Conservation (phyloP, 495 filamentous ascomycete species). For the Tetracladium setigerum region DNA sequence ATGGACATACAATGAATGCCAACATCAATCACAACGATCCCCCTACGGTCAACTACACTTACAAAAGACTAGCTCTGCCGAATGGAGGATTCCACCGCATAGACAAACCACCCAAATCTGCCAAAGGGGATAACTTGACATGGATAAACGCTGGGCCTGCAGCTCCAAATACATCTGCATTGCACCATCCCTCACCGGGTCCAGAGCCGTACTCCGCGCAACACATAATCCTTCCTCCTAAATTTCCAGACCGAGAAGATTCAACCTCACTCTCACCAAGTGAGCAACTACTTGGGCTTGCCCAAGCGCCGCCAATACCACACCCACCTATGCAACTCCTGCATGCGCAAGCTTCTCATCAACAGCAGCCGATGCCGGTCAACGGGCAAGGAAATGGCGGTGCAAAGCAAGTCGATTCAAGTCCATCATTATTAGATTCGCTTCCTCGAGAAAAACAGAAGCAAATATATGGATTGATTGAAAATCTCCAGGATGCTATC, state of each 20-base stretch:
- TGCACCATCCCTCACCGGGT: no score
- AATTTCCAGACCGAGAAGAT: neutral
- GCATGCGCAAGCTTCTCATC: no score
- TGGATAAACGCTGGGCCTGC: neutral
- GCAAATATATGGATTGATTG: slow-evolving; percentile 15
- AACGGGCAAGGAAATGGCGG: no score
- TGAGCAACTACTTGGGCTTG: slow-evolving; percentile 2
- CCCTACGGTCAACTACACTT: slow-evolving; percentile 1
- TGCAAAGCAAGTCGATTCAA: no score
- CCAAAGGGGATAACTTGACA: neutral
- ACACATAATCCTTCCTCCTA: no score
- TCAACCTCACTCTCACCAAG: slow-evolving; percentile 5
- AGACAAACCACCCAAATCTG: neutral
- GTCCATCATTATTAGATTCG: slow-evolving; percentile 8
- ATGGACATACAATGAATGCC: no score
- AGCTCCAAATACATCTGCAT: no score
- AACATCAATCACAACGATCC: no score
- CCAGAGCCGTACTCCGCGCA: no score
- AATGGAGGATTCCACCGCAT: neutral
- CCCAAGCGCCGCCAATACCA: neutral
- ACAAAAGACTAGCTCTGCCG: slow-evolving; percentile 1
- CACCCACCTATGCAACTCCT: neutral
- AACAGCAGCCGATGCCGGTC: no score
- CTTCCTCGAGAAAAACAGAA: slow-evolving; percentile 17
- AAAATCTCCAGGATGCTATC: slow-evolving; percentile 16